A percentile compares a stretch with the other conserved stretches of the same genome.
Evolutionary conservation across 129 eudicot species (phyloP).

Genomic region (Tanacetum coccineum): DNA sequence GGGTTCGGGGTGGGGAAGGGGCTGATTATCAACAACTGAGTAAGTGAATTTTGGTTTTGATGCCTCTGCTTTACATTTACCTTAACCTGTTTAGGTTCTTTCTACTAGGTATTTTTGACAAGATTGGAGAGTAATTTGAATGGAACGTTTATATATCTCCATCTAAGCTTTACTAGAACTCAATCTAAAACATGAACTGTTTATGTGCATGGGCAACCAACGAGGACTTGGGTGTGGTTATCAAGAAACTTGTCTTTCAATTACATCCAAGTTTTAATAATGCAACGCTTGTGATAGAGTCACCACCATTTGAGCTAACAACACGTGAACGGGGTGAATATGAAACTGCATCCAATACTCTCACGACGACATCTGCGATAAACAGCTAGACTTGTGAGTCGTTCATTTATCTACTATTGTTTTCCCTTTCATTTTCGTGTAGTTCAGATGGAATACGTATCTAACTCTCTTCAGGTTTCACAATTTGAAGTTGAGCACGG

Average conservation of each 20-base stretch:
- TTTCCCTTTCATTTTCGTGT: constrained; percentile 3
- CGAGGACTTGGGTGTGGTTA: constrained; percentile 61
- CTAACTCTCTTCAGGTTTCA: constrained; percentile 41
- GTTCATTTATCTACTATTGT: neutral
- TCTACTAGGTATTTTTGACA: too few relatives aligned
- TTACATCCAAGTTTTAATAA: constrained; percentile 82
- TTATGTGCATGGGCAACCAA: constrained; percentile 60
- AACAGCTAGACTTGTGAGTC: constrained; percentile 67
- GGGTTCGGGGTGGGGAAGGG: too few relatives aligned
- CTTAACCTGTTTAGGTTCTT: neutral
- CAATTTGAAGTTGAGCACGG: constrained; percentile 61
- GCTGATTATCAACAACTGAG: too few relatives aligned
- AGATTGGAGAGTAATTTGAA: neutral
- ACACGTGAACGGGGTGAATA: constrained; percentile 84
- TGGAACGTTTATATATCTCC: neutral
- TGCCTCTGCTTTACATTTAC: neutral
- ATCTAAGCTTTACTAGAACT: constrained; percentile 33
- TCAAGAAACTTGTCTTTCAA: constrained; percentile 67
- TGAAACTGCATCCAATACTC: constrained; percentile 64
- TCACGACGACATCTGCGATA: constrained; percentile 63
- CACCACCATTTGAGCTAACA: constrained; percentile 76
- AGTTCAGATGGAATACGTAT: neutral
- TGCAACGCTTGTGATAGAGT: constrained; percentile 63
- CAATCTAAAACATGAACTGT: constrained; percentile 67
- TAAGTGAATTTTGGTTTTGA: constrained; percentile 32